These are phyloP conservation scores for Stephania yunnanensis DNA, from an alignment of 164 flowering plant genomes.

Conservation along the genomic window DNA sequence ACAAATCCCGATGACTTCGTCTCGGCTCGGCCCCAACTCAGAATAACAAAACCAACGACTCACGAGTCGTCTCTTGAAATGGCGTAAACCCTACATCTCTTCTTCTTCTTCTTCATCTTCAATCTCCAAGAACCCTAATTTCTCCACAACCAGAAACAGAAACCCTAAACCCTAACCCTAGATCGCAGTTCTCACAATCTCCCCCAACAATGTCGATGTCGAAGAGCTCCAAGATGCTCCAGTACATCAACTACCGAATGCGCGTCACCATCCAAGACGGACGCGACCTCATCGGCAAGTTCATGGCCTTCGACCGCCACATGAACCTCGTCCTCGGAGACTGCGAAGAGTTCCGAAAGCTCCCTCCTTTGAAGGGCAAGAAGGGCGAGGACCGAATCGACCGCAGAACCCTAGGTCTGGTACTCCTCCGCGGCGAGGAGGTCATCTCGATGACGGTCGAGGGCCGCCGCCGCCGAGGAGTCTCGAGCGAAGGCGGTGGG, in stretches of 20 bases:
- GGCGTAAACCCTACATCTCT: conserved; percentile 1
- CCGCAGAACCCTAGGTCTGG: conserved; percentile 87
- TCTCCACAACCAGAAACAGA: neutral
- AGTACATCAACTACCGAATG: conserved; percentile 93
- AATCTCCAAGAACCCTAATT: neutral
- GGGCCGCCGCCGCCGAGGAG: conserved; percentile 98
- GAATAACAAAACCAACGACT: no score
- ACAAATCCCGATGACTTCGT: neutral
- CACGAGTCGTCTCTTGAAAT: neutral
- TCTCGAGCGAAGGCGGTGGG: conserved; percentile 70
- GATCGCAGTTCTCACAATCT: neutral
- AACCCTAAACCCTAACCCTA: conserved; percentile 3
- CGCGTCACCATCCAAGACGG: conserved; percentile 97
- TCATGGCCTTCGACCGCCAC: conserved; percentile 99
- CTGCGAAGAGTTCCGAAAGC: conserved; percentile 93
- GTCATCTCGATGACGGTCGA: conserved; percentile 99
- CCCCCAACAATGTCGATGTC: conserved; percentile 78
- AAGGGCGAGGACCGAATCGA: conserved; percentile 72
- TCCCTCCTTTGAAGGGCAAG: conserved; percentile 78
- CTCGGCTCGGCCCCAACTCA: no score
- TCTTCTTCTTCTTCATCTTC: neutral
- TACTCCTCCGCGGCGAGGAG: conserved; percentile 92
- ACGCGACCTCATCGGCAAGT: conserved; percentile 89
- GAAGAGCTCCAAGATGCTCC: conserved; percentile 97
- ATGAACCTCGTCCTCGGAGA: conserved; percentile 98